Evolutionary conservation across 768 basidiomycete species (phyloP).

Genomic region (Thelephora aurantiotincta): DNA sequence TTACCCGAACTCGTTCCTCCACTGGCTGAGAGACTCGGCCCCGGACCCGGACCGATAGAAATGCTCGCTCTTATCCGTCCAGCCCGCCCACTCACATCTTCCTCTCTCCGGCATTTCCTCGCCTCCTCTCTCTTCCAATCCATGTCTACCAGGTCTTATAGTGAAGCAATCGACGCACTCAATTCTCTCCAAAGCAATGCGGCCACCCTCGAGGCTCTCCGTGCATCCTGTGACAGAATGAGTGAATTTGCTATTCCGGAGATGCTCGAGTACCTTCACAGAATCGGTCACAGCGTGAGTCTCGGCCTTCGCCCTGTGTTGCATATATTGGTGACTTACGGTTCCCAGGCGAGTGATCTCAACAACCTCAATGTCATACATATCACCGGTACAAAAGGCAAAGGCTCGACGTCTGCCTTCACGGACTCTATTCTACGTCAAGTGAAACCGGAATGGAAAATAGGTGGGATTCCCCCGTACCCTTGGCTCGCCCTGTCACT

Average conservation of each 20-base stretch:
- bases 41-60: too few species aligned
- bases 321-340: constrained; percentile 2
- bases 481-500: not conserved
- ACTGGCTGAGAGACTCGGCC: too few species aligned
- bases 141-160: constrained; percentile 58
- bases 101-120: not conserved
- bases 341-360: constrained; percentile 57
- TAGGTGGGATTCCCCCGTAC: constrained; percentile 36
- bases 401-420: constrained; percentile 95
- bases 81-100: too few species aligned
- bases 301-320: constrained; percentile 1
- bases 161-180: constrained; percentile 56
- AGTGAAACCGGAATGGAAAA: constrained; percentile 60
- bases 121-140: constrained; percentile 9
- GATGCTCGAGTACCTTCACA: constrained; percentile 77
- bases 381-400: constrained; percentile 96
- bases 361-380: constrained; percentile 88
- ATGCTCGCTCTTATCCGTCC: too few species aligned
- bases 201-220: constrained; percentile 74
- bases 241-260: constrained; percentile 62
- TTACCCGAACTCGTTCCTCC: too few species aligned
- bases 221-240: constrained; percentile 51
- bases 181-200: constrained; percentile 89
- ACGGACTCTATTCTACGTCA: constrained; percentile 74
- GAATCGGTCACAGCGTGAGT: constrained; percentile 78